Evolutionary conservation across 805 yeast species (phyloP), one percentile per base, ranked within the genome.

Genomic region (Myxozyma geophila): DNA sequence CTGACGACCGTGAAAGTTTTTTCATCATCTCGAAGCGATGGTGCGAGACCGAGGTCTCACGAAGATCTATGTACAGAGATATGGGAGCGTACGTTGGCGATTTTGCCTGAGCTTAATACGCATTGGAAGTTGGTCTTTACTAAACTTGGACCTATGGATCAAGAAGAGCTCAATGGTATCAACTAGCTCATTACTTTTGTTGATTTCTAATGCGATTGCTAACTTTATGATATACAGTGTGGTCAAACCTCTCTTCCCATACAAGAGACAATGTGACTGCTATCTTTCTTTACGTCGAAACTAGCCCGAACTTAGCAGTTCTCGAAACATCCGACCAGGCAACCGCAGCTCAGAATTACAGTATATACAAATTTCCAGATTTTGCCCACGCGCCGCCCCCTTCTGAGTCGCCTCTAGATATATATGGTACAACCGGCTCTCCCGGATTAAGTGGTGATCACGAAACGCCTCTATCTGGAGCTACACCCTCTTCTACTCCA

Each of bases 1-100:
- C 80, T 84, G 12, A 83, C 86, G 17, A 81, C 80, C 52, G 82
- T 87, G 0, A 87, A 85, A 67, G 82, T 91, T 0, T 89, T 73
- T 46, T 59, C 72, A 10, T 52, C 76, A 12, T 60, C 55, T 12
- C 60, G 67, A 21, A 46, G 51, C n/a, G 67, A 62, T 36, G 67
- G 70, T 10, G 53, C 63, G 9, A 59, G 72, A 7, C 64, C 72
- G 21, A 56, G 72, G 33, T 62, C 70, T 12, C 59, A 66, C 37
- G 78, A 73, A 40, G 77, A 75, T 21, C 71, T 73, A 13, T 73
- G 67, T 54, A 67, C 70, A 0, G 73, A 70, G 39, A 71, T 75
- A n/a, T 75, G 78, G 78, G 74, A 71, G 37, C 67, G 65, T 19
- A 72, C 78, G 1, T 46, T 73, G 28, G 65, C 51, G 19, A 50